phyloP scores from a whole-genome alignment of 208 protist genomes.

The Novymonas esmeraldas region DNA sequence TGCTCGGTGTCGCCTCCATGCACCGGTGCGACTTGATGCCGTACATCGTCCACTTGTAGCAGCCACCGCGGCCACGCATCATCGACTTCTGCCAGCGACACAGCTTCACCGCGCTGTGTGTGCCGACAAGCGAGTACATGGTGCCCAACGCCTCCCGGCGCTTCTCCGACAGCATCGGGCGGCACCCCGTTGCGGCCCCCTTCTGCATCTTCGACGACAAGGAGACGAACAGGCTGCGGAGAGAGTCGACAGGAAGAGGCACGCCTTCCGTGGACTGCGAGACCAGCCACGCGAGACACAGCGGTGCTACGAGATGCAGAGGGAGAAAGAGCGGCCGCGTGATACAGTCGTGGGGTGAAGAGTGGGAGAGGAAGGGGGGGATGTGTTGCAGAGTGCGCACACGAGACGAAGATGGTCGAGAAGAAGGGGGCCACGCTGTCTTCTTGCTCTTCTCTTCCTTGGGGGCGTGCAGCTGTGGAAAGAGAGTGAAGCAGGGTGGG shows the following conservation, averaged over 20 bases:
- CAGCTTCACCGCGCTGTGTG: slow-evolving; percentile 96
- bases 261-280: too few species aligned
- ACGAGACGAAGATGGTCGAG: too few species aligned
- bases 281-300: too few species aligned
- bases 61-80: slow-evolving; percentile 95
- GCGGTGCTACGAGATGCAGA: too few species aligned
- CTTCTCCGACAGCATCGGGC: slow-evolving; percentile 83
- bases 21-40: slow-evolving; percentile 95
- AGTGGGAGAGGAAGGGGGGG: too few species aligned
- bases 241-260: background rate
- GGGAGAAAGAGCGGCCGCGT: too few species aligned
- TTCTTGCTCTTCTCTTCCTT: too few species aligned
- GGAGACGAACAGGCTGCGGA: background rate
- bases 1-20: slow-evolving; percentile 96
- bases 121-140: slow-evolving; percentile 93
- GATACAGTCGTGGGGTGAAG: too few species aligned
- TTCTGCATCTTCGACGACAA: slow-evolving; percentile 23
- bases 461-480: too few species aligned
- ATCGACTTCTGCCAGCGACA: slow-evolving; percentile 98
- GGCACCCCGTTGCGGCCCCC: slow-evolving; percentile 16
- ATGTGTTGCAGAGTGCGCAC: too few species aligned
- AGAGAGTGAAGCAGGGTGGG: too few species aligned
- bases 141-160: slow-evolving; percentile 59
- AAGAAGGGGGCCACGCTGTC: too few species aligned
- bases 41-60: slow-evolving; percentile 99